Evolutionary conservation across 176 grass and related monocot genomes (phyloP).

Genomic region (Secale cereale): DNA sequence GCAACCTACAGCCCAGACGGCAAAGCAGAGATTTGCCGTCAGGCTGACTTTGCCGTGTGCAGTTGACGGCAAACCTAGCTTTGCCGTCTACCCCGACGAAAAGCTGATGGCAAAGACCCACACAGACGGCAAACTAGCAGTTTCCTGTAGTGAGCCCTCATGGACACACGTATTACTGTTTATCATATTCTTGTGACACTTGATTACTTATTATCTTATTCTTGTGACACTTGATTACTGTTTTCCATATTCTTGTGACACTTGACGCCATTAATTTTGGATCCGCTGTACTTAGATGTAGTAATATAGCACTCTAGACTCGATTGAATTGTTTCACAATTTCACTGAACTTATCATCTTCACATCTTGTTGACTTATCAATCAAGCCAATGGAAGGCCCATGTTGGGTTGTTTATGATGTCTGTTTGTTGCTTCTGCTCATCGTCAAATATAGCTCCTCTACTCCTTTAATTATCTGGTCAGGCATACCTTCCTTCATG

Average conservation of each 20-base stretch:
- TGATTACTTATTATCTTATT: not conserved
- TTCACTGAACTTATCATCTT: not conserved
- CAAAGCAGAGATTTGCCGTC: too few species aligned
- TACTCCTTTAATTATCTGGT: constrained; percentile 65
- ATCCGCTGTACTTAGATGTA: not conserved
- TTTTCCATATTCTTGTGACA: not conserved
- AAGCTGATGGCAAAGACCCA: too few species aligned
- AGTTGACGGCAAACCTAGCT: too few species aligned
- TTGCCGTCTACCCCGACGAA: too few species aligned
- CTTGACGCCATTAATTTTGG: not conserved
- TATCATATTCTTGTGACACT: too few species aligned
- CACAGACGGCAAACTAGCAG: too few species aligned
- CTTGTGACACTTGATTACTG: not conserved
- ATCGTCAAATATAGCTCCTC: constrained; percentile 65
- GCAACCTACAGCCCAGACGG: too few species aligned
- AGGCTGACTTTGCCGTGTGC: too few species aligned
- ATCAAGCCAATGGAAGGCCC: constrained; percentile 14
- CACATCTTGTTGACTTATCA: not conserved
- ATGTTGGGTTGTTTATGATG: not conserved
- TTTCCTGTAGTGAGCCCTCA: constrained; percentile 44
- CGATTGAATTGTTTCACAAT: not conserved
- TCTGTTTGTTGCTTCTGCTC: constrained; percentile 29
- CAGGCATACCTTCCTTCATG: constrained; percentile 75
- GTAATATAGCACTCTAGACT: not conserved
- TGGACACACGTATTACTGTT: too few species aligned